Base-by-base conservation (phyloP, 257 asterid genomes). In the Sherardia arvensis region DNA sequence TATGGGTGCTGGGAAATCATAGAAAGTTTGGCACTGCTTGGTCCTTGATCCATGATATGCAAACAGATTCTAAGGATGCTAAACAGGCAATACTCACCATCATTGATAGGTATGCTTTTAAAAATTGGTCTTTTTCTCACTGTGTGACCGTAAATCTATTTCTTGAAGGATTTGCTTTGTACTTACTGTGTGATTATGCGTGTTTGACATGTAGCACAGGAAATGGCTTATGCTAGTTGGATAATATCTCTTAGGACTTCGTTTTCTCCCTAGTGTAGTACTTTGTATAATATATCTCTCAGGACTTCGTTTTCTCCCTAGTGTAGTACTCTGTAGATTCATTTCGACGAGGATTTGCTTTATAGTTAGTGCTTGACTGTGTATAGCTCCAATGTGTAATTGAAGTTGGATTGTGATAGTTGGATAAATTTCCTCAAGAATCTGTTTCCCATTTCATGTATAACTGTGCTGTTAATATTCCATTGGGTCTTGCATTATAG, bases 1-100 rank as follows among this genome's bases (percentile, higher is more conserved):
- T 85, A 68, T 89, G 97, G 99, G 66, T 92, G 26, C 68, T 92
- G 80, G 97, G 96, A 30, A 87, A 87, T 65, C 93, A 85, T 68
- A 66, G 63, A 38, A 92, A 89, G 81, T 92, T 89, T 80, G 78
- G 93, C 62, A 87, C 89, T 70, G 97, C 96, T 53, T 92, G 97
- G 99, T 77, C 95, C 62, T 66, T 92, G 43, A 79, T 89, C 72
- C 83, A 78, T 23, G 95, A 81, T 69, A 81, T 85, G 59, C 69
- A 73, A 66, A 77, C 67, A 29, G 67, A 54, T 57, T 85, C 93
- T 0, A 69, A 65, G 79, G 80, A 85, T 54, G 69, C 88, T 70
- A 84, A 81, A 38, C 81, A 82, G 55, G 91, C 94, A 33, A 78
- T 92, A 73, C 77, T 89, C 77, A 66, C 84, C 77, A 72, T 92